These are phyloP conservation scores for Naematelia aurantialba DNA, from an alignment of 768 basidiomycete genomes.

Conservation along the genomic window DNA sequence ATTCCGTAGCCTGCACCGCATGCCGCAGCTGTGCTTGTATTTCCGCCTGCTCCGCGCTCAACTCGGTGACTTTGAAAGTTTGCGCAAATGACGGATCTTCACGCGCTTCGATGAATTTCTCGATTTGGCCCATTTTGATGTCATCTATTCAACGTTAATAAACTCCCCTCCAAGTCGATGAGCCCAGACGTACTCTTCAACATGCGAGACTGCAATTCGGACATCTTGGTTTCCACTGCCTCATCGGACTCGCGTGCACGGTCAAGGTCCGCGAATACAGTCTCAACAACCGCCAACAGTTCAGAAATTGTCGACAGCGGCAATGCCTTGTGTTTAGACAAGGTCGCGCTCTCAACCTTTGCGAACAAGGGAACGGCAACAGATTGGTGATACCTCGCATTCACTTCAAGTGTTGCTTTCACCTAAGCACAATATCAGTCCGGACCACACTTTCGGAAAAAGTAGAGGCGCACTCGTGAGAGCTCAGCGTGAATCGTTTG, in stretches of 20 bases:
- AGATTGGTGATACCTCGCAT: conserved; percentile 48
- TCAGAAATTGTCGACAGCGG: conserved; percentile 57
- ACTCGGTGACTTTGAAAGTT: conserved; percentile 66
- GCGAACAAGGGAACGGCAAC: conserved; percentile 19
- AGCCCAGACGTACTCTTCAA: conserved; percentile 40
- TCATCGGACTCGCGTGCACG: conserved; percentile 14
- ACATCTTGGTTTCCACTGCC: conserved; percentile 25
- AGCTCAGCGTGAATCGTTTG: conserved; percentile 57
- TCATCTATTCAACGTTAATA: conserved; percentile 56
- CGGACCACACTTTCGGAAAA: background rate
- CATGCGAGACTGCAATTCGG: conserved; percentile 43
- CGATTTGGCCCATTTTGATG: conserved; percentile 77
- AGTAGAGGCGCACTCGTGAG: conserved; percentile 56
- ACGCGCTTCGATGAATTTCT: conserved; percentile 71
- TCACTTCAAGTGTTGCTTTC: conserved; percentile 51
- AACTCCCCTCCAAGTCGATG: background rate
- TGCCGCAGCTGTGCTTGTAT: conserved; percentile 72
- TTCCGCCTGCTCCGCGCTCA: conserved; percentile 85
- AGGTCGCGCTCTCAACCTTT: conserved; percentile 54
- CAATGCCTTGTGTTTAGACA: conserved; percentile 63
- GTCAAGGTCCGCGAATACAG: conserved; percentile 24
- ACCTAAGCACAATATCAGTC: conserved; percentile 52
- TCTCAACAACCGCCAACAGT: conserved; percentile 45
- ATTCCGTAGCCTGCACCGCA: conserved; percentile 66
- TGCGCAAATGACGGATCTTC: conserved; percentile 74